Evolutionary conservation across 2,329 filamentous ascomycete species (phyloP).

Genomic region (Beauveria sp.): DNA sequence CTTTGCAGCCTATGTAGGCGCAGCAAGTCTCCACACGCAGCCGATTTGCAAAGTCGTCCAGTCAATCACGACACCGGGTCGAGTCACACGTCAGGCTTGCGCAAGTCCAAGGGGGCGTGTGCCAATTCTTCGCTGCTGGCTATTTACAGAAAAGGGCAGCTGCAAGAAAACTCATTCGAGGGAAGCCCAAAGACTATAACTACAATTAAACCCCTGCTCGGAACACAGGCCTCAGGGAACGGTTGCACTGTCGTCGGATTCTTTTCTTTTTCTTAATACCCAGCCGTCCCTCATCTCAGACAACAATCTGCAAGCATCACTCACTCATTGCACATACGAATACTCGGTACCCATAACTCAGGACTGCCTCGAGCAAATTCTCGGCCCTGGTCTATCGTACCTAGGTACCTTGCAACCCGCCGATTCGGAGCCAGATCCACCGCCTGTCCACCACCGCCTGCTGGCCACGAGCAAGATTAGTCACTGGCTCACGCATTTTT

Average conservation of each 20-base stretch:
- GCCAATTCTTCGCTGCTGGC: neutral
- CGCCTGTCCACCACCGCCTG: neutral
- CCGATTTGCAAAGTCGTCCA: slow-evolving; percentile 11
- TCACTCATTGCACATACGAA: neutral
- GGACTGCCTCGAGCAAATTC: neutral
- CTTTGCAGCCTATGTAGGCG: slow-evolving; percentile 8
- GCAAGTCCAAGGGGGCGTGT: slow-evolving; percentile 9
- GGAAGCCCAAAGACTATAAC: slow-evolving; percentile 3
- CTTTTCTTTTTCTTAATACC: neutral
- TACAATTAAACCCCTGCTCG: slow-evolving; percentile 1
- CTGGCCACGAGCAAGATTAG: slow-evolving; percentile 8
- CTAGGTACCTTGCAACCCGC: neutral
- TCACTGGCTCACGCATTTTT: slow-evolving; percentile 10
- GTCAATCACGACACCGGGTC: slow-evolving; percentile 14
- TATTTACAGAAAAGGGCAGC: slow-evolving; percentile 1
- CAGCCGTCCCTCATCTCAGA: neutral
- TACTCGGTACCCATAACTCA: too few species aligned
- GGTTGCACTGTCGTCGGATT: neutral
- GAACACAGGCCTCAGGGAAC: neutral
- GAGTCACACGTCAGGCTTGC: slow-evolving; percentile 11
- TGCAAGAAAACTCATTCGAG: slow-evolving; percentile 3
- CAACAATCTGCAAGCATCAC: neutral
- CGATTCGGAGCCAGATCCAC: slow-evolving; percentile 12
- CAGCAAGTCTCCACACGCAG: slow-evolving; percentile 8
- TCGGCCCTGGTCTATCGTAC: neutral